Conservation (phyloP, 352 stramenopile genomes). For the Phytopythium kandeliae region DNA sequence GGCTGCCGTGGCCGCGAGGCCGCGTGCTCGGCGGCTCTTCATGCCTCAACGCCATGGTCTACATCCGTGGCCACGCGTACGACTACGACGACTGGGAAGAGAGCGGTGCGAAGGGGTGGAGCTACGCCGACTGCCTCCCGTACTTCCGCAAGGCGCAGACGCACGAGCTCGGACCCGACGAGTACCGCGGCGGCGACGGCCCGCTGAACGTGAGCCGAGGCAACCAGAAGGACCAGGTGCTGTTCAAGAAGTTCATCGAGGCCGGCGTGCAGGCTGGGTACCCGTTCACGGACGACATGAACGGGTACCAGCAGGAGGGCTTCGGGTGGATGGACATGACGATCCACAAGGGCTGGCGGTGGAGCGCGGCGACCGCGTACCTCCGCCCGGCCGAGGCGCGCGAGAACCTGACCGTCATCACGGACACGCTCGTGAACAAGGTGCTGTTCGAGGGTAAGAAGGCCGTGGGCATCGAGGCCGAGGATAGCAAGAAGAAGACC, state of each 20-base stretch:
- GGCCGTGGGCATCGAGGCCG: slow-evolving; percentile 66
- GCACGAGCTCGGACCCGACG: slow-evolving; percentile 67
- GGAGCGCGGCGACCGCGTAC: slow-evolving; percentile 74
- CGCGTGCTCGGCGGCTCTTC: slow-evolving; percentile 86
- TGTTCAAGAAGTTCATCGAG: slow-evolving; percentile 90
- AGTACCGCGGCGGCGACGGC: slow-evolving; percentile 80
- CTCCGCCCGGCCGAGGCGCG: slow-evolving; percentile 61
- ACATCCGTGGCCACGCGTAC: slow-evolving; percentile 83
- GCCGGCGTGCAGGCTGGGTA: slow-evolving; percentile 82
- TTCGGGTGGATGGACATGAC: slow-evolving; percentile 91
- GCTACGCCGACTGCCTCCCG: slow-evolving; percentile 81
- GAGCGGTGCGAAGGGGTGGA: slow-evolving; percentile 72
- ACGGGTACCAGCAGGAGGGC: slow-evolving; percentile 85
- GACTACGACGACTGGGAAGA: slow-evolving; percentile 84
- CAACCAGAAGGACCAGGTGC: slow-evolving; percentile 73
- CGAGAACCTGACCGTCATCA: slow-evolving; percentile 70
- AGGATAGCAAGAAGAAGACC: slow-evolving; percentile 56
- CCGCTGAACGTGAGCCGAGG: slow-evolving; percentile 74
- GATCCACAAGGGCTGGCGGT: slow-evolving; percentile 73
- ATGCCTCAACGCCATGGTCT: slow-evolving; percentile 90
- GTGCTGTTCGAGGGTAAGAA: slow-evolving; percentile 80
- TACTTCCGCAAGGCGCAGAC: slow-evolving; percentile 87
- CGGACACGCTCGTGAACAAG: slow-evolving; percentile 81
- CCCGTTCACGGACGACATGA: slow-evolving; percentile 87
- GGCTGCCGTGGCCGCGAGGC: slow-evolving; percentile 79